A percentile compares a stretch with the other conserved stretches of the same genome.
Evolutionary conservation across 345 rosid species (phyloP).

Genomic region (Psidium guajava): DNA sequence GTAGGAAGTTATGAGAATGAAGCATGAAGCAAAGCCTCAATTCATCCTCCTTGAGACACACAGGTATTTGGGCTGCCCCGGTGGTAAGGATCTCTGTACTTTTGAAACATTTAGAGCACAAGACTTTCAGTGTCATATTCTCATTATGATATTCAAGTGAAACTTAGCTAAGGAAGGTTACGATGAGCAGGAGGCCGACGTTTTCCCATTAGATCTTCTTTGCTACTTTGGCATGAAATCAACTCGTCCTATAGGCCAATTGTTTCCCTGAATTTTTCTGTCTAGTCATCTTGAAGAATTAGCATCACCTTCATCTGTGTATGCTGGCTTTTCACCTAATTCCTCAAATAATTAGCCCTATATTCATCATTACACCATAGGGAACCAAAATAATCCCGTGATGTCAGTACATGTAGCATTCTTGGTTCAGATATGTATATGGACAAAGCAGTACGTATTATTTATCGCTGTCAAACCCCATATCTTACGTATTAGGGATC

Average conservation of each 20-base stretch:
- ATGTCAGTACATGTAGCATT: neutral
- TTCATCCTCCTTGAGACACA: too few relatives aligned
- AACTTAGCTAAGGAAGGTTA: neutral
- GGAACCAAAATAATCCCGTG: neutral
- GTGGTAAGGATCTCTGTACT: neutral
- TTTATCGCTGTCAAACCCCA: neutral
- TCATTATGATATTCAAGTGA: neutral
- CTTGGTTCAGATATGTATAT: neutral
- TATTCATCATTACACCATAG: neutral
- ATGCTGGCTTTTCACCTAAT: neutral
- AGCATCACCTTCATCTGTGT: neutral
- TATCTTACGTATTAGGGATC: neutral
- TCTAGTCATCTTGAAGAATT: neutral
- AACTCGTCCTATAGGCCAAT: neutral
- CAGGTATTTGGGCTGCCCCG: too few relatives aligned
- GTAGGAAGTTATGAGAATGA: too few relatives aligned
- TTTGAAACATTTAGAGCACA: neutral
- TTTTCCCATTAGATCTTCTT: neutral
- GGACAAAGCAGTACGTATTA: neutral
- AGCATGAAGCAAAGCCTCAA: too few relatives aligned
- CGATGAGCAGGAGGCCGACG: neutral
- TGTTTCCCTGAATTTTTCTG: neutral
- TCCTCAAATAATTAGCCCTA: neutral
- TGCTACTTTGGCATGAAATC: neutral
- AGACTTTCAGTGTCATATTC: neutral